These are phyloP conservation scores for Calocybe cyanea DNA, from an alignment of 768 basidiomycete species.

Conservation along the genomic window DNA sequence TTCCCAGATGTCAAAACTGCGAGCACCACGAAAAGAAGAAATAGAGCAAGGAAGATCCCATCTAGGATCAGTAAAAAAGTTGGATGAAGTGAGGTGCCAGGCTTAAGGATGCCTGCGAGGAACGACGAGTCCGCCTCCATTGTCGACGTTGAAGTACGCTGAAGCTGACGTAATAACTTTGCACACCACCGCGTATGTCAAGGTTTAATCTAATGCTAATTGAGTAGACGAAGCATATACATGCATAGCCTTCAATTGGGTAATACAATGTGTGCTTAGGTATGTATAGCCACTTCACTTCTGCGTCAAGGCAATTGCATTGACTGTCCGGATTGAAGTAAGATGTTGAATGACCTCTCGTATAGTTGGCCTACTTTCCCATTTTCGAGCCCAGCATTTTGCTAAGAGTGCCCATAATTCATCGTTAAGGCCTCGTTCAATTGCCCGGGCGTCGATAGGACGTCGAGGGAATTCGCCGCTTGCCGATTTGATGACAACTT, in stretches of 20 bases:
- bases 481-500: conserved; percentile 44
- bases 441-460: conserved; percentile 29
- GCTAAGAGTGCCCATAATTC: conserved; percentile 41
- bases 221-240: too few species aligned
- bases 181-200: too few species aligned
- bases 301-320: too few species aligned
- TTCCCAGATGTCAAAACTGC: conserved; percentile 61
- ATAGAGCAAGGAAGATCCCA: conserved; percentile 51
- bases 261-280: too few species aligned
- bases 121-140: conserved; percentile 26
- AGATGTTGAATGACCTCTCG: conserved; percentile 23
- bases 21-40: conserved; percentile 57
- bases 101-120: conserved; percentile 57
- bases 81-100: conserved; percentile 75
- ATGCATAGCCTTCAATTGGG: too few species aligned
- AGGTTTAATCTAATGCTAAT: too few species aligned
- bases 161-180: conserved; percentile 11
- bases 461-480: conserved; percentile 39
- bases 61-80: conserved; percentile 64
- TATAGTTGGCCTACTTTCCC: conserved; percentile 37
- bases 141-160: background rate
- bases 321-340: background rate
- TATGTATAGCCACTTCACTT: too few species aligned
- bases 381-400: conserved; percentile 37
- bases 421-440: conserved; percentile 42